Percentiles rank a stretch among this genome's conserved stretches.
These are phyloP conservation scores for Nicotiana sylvestris DNA, from an alignment of 257 asterid genomes.

Conservation along the genomic window DNA sequence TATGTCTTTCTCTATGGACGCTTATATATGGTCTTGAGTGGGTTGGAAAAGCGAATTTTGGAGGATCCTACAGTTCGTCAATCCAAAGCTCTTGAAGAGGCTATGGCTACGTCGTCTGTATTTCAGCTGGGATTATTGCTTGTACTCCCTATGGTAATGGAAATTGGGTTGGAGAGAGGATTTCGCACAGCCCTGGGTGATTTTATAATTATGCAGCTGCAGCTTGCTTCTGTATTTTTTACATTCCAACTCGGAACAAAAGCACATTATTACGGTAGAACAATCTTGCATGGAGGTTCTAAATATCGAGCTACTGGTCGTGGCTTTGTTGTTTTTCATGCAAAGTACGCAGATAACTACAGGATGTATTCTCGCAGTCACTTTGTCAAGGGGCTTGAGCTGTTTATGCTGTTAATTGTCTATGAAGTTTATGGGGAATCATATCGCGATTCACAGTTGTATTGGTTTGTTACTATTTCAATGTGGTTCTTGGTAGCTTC, in stretches of 20 bases:
- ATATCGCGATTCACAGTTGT: constrained; percentile 58
- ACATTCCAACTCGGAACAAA: constrained; percentile 97
- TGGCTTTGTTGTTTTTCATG: constrained; percentile 93
- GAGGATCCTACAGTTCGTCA: constrained; percentile 61
- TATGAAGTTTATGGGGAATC: constrained; percentile 77
- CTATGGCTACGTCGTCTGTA: constrained; percentile 83
- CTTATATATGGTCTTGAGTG: constrained; percentile 87
- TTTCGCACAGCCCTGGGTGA: constrained; percentile 91
- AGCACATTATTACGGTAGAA: constrained; percentile 84
- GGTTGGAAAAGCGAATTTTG: constrained; percentile 74
- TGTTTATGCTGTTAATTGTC: constrained; percentile 60
- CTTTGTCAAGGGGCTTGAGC: constrained; percentile 92
- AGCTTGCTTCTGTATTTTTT: constrained; percentile 93
- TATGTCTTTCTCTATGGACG: constrained; percentile 86
- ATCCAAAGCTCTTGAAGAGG: constrained; percentile 76
- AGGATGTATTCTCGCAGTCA: constrained; percentile 93
- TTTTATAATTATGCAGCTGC: constrained; percentile 89
- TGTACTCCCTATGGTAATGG: constrained; percentile 97
- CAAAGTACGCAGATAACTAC: constrained; percentile 89
- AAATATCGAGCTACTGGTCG: constrained; percentile 94
- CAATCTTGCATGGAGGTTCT: constrained; percentile 92
- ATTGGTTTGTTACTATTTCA: constrained; percentile 72
- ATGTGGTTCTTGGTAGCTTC: constrained; percentile 97
- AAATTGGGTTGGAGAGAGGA: constrained; percentile 91
- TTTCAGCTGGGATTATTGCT: constrained; percentile 87